These are phyloP conservation scores for Pyrenula aspistea DNA, from an alignment of 495 filamentous ascomycete genomes.

Conservation along the genomic window DNA sequence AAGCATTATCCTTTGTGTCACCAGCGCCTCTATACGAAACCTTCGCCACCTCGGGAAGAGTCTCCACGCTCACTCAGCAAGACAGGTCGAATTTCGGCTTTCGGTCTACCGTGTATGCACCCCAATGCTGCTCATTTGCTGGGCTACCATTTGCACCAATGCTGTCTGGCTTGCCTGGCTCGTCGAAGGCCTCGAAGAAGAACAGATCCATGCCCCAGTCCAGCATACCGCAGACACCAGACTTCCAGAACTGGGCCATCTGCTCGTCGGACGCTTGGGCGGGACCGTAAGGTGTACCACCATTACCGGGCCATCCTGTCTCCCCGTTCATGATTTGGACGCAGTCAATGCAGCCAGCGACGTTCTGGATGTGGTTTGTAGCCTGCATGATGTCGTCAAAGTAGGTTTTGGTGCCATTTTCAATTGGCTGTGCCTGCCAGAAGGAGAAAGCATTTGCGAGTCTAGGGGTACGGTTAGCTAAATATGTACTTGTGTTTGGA, in stretches of 20 bases:
- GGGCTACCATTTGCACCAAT: slow-evolving; percentile 54
- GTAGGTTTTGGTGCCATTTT: slow-evolving; percentile 56
- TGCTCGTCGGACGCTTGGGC: slow-evolving; percentile 50
- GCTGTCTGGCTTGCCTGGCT: slow-evolving; percentile 66
- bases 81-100: slow-evolving; percentile 49
- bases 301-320: slow-evolving; percentile 56
- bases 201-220: slow-evolving; percentile 67
- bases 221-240: slow-evolving; percentile 58
- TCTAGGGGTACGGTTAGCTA: slow-evolving; percentile 12
- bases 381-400: slow-evolving; percentile 65
- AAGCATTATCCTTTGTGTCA: not conserved
- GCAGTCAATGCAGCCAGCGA: slow-evolving; percentile 39
- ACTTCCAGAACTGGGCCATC: slow-evolving; percentile 50
- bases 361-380: slow-evolving; percentile 51
- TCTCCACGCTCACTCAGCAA: slow-evolving; percentile 40
- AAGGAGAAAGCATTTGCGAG: slow-evolving; percentile 76
- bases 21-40: not conserved
- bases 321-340: slow-evolving; percentile 68
- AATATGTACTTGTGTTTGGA: not conserved
- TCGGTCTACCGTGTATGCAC: slow-evolving; percentile 52
- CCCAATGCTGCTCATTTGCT: slow-evolving; percentile 70
- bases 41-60: too few species aligned
- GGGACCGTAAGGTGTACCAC: slow-evolving; percentile 50
- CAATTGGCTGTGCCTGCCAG: slow-evolving; percentile 59
- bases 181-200: slow-evolving; percentile 76